Base-by-base conservation (phyloP, 2,329 filamentous ascomycete genomes). In the Hypoxylon sp. region DNA sequence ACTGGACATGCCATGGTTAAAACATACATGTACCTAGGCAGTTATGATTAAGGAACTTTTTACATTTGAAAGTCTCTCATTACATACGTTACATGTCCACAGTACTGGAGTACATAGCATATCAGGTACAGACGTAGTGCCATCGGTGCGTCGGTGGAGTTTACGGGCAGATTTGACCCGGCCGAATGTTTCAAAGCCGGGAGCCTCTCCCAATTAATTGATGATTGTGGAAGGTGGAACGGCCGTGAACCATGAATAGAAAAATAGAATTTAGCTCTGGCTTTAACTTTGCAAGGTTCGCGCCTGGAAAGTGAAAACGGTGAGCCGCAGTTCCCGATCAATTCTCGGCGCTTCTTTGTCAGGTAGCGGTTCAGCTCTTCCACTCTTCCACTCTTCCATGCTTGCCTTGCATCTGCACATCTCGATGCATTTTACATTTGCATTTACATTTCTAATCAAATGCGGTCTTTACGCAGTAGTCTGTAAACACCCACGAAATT, bases 61-160 rank as follows among this genome's bases (percentile, higher is more conserved):
- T 56, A 42, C 60, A 62, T 62, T 65, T 53, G 44, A 25, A 31
- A 56, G 17, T 49, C 33, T 58, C 22, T 35, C 11, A 58, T 53
- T 58, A 50, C n/a, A 37, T n/a, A 68, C 66, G 65, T 62, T 65
- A 71, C 70, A 64, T 70, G 57, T 53, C 25, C 62, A 62, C 17
- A 8, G n/a, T 20, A 22, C 40, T 1, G 2, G 20, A 4, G 17
- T 22, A 37, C 35, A 57, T 61, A 42, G 69, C 48, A 40, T 61
- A 67, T 62, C 42, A 64, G 40, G 54, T 63, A 64, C 59, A 53
- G 25, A 27, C 5, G 22, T 54, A 61, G 51, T 50, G 59, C 33
- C 40, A 64, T 69, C 66, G 55, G 66, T 55, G 63, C 64, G 50
- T 70, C 66, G 68, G 74, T 75, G 73, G 73, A 73, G 73, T 71